A percentile compares a stretch with the other conserved stretches of the same genome.
phyloP scores from a whole-genome alignment of 2,329 filamentous ascomycete genomes.

The Juglanconis juglandina region DNA sequence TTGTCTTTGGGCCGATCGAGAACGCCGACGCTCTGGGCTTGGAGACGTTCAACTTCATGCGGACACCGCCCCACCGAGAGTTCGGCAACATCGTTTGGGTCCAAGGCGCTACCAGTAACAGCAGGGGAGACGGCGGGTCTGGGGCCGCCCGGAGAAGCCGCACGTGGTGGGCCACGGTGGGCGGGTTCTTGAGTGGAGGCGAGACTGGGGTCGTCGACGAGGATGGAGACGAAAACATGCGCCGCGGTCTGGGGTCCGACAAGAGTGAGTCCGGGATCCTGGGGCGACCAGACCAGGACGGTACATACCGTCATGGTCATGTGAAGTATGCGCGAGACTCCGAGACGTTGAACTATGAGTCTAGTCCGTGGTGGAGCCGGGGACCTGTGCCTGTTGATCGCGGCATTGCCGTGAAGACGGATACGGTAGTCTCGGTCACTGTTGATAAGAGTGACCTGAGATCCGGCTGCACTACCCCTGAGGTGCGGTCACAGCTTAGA shows the following conservation, averaged over 20 bases:
- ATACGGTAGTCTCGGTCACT: conserved; percentile 27
- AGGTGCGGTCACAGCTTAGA: not conserved
- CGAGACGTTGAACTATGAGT: not conserved
- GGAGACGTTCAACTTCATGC: conserved; percentile 34
- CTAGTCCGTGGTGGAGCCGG: not conserved
- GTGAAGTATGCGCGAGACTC: not conserved
- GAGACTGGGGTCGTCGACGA: not conserved
- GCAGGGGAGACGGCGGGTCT: not conserved
- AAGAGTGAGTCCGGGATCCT: conserved; percentile 4
- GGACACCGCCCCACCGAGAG: conserved; percentile 25
- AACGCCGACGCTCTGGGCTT: conserved; percentile 30
- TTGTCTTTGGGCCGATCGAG: conserved; percentile 26
- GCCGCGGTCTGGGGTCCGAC: not conserved
- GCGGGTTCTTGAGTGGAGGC: conserved; percentile 1
- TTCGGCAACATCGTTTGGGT: conserved; percentile 32
- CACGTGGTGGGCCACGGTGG: conserved; percentile 9
- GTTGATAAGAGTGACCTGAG: conserved; percentile 19
- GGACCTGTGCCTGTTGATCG: not conserved
- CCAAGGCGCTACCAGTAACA: conserved; percentile 21
- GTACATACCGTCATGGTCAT: conserved; percentile 9
- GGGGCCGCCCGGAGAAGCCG: conserved; percentile 11
- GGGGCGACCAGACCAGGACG: not conserved
- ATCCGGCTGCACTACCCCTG: not conserved
- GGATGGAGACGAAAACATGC: conserved; percentile 1
- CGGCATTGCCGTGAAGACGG: conserved; percentile 27